Percentiles rank a stretch among this genome's conserved stretches.
phyloP scores from a whole-genome alignment of 306 rosid genomes.

The Trifolium fragiferum region DNA sequence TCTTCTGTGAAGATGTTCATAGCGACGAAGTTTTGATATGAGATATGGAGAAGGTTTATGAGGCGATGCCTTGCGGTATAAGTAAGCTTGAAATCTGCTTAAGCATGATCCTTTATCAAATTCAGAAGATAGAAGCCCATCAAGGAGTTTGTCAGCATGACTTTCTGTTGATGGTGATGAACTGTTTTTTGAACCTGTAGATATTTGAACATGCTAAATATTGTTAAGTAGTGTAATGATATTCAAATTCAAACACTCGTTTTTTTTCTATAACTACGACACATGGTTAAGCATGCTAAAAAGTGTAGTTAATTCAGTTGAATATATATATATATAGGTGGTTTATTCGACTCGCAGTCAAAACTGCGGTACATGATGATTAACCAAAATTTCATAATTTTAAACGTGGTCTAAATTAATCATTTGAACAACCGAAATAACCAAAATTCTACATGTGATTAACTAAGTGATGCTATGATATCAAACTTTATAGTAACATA shows the following conservation, averaged over 20 bases:
- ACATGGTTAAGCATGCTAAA: too few species aligned
- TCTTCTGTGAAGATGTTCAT: slow-evolving; percentile 54
- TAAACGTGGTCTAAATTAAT: too few species aligned
- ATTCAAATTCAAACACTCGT: too few species aligned
- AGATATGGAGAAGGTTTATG: slow-evolving; percentile 61
- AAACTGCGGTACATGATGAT: too few species aligned
- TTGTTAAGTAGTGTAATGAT: too few species aligned
- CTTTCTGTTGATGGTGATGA: not conserved
- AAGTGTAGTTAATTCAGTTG: too few species aligned
- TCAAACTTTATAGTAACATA: not conserved
- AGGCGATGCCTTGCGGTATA: slow-evolving; percentile 46
- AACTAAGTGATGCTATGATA: not conserved
- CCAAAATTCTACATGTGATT: too few species aligned
- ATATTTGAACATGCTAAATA: not conserved
- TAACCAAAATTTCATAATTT: too few species aligned
- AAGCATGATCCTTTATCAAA: slow-evolving; percentile 58
- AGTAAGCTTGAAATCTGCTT: slow-evolving; percentile 53
- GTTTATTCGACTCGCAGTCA: too few species aligned
- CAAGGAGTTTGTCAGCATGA: slow-evolving; percentile 14
- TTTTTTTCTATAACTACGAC: too few species aligned
- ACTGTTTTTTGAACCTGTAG: slow-evolving; percentile 15
- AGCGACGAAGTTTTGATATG: slow-evolving; percentile 56
- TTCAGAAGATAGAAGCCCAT: slow-evolving; percentile 54
- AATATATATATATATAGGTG: too few species aligned
- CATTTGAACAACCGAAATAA: too few species aligned